Evolutionary conservation across 208 protist species (phyloP), one percentile per base, ranked within the genome.

Genomic region (Wallacemonas rigidus): DNA sequence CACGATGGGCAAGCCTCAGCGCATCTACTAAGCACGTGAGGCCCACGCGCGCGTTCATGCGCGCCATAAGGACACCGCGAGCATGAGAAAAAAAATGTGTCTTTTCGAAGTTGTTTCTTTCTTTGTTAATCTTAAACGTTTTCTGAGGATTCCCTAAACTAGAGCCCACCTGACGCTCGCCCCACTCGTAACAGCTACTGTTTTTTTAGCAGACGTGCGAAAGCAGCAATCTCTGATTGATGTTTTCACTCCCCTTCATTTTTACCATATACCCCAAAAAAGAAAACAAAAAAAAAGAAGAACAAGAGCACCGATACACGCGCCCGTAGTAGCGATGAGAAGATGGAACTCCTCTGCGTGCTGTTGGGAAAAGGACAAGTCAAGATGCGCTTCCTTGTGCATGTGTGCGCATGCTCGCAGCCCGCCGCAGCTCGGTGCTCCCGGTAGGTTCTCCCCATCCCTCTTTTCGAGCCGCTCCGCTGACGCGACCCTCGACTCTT

Each of bases 1-100:
- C 57, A 98, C 99, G 50, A 99, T 99, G 98, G 98, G 99, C 81
- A 93, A 92, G 77, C 87, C 98, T 53, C 87, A 98, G 83, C 95
- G 98, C 78, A 94, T 99, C 86, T 99, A 99, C 89, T 97, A 92
- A 89, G 56, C 54, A 51, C 54, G 51, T 55, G 63, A 60, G 35
- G 17, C 9, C 7, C 7, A 60, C 26, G 26, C 26, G 26, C 26
- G 26, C 26, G 26, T 26, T 26, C 26, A 26, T 26, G 26, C 26
- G 26, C 26, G 26, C 26, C 26, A 26, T 26, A 26, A 26, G 26
- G 26, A 26, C 26, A 26, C 26, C 26, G 26, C 26, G 26, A 26
- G 26, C 26, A 26, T 26, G 26, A 0, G 53, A 57, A 35, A 2
- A 57, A 57, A 35, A 57, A 57, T 57, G 5, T 72, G 54, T 43